Conservation (phyloP, 208 protist genomes). For the Trypanosoma cruzi region DNA sequence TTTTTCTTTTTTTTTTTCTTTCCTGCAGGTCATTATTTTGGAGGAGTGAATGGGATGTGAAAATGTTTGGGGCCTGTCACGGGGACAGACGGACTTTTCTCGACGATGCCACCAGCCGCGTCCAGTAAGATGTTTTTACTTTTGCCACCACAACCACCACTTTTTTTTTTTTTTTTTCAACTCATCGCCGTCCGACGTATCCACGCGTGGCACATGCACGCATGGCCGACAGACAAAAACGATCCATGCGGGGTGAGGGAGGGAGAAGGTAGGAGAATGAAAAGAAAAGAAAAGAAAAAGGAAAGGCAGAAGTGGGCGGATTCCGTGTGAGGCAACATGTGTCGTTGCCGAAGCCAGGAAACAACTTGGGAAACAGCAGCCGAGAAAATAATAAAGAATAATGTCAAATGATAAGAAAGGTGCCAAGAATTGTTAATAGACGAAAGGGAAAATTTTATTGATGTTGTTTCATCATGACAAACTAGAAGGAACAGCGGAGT, state of each 20-base stretch:
- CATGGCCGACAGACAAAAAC: not conserved
- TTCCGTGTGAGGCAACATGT: not conserved
- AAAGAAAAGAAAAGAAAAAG: constrained; percentile 2
- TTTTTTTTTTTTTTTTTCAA: not conserved
- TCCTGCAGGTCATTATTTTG: not conserved
- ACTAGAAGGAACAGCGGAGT: not conserved
- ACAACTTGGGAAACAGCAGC: not conserved
- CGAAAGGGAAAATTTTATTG: not conserved
- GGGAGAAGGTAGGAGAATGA: not conserved
- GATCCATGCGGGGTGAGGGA: not conserved
- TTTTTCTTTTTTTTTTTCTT: too few relatives aligned
- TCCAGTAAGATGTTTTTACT: not conserved
- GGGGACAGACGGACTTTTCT: not conserved
- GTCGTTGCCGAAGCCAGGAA: not conserved
- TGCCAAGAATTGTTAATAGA: not conserved
- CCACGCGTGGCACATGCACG: not conserved
- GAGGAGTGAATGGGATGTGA: not conserved
- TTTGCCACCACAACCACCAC: not conserved
- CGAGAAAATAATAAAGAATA: not conserved
- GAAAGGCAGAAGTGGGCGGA: not conserved
- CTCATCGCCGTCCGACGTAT: not conserved
- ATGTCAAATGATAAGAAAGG: not conserved
- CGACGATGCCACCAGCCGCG: not conserved
- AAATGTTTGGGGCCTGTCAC: not conserved
- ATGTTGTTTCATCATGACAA: not conserved